Conservation (phyloP, 768 basidiomycete species). For the Tricholoma bakamatsutake region DNA sequence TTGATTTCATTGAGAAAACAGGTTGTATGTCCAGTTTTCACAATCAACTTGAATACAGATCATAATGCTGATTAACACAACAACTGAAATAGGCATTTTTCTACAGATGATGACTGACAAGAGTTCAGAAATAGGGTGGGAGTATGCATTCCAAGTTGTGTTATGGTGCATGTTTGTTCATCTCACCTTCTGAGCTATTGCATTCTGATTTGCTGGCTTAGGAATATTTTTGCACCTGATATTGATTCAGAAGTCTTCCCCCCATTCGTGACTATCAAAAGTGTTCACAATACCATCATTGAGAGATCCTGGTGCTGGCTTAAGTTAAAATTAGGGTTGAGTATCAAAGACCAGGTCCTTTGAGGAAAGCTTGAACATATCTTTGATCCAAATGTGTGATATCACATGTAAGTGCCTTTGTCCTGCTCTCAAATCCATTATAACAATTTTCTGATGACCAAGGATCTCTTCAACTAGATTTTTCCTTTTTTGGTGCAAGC, state of each 20-base stretch:
- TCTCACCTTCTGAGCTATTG: background rate
- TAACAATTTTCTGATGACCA: background rate
- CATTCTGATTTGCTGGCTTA: background rate
- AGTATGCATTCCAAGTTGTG: background rate
- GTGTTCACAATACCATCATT: constrained; percentile 24
- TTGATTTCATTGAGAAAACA: constrained; percentile 24
- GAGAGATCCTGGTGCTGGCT: constrained; percentile 26
- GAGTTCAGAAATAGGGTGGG: background rate
- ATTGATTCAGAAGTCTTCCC: background rate
- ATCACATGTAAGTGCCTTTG: background rate
- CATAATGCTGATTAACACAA: background rate
- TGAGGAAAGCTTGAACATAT: constrained; percentile 15
- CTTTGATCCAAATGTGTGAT: constrained; percentile 11
- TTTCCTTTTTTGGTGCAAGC: background rate
- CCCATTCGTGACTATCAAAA: constrained; percentile 11
- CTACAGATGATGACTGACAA: background rate
- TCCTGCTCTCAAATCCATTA: background rate
- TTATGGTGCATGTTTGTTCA: background rate
- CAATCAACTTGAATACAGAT: background rate
- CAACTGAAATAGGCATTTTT: background rate
- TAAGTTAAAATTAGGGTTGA: constrained; percentile 11
- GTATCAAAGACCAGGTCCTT: constrained; percentile 14
- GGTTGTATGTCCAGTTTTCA: background rate
- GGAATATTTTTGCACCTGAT: background rate
- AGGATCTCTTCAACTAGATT: background rate